A percentile compares a stretch with the other conserved stretches of the same genome.
Conservation (phyloP, 805 yeast species). For the Starmerella kuoi region DNA sequence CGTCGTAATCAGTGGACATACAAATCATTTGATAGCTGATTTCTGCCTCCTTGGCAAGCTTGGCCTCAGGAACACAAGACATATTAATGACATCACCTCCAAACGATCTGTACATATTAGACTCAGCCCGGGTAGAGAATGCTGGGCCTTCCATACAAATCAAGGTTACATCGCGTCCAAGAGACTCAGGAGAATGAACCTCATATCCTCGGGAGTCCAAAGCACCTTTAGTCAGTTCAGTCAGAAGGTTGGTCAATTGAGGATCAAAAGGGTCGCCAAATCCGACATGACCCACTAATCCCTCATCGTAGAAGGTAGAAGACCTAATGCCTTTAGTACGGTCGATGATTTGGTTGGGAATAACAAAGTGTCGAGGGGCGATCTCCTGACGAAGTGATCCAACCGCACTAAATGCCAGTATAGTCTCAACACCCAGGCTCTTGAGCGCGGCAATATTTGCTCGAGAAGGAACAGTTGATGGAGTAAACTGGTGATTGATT, state of each 20-base stretch:
- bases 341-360: constrained; percentile 92
- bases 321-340: constrained; percentile 92
- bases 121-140: constrained; percentile 93
- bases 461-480: constrained; percentile 80
- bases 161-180: constrained; percentile 54
- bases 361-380: constrained; percentile 89
- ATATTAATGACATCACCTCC: constrained; percentile 94
- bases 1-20: constrained; percentile 98
- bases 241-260: constrained; percentile 52
- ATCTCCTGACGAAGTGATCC: constrained; percentile 86
- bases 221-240: constrained; percentile 30
- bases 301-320: constrained; percentile 78
- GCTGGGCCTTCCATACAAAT: constrained; percentile 99
- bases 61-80: constrained; percentile 96
- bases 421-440: constrained; percentile 70
- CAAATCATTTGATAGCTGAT: constrained; percentile 95
- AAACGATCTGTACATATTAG: constrained; percentile 69
- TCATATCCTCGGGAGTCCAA: constrained; percentile 36
- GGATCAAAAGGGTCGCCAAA: constrained; percentile 95
- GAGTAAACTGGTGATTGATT: constrained; percentile 72
- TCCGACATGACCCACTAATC: constrained; percentile 93
- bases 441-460: constrained; percentile 96
- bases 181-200: constrained; percentile 53
- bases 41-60: constrained; percentile 94
- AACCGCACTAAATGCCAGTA: constrained; percentile 88